A percentile compares a stretch with the other conserved stretches of the same genome.
Evolutionary conservation across 139 green algal genomes (phyloP).

Genomic region (Pleodorina starrii): DNA sequence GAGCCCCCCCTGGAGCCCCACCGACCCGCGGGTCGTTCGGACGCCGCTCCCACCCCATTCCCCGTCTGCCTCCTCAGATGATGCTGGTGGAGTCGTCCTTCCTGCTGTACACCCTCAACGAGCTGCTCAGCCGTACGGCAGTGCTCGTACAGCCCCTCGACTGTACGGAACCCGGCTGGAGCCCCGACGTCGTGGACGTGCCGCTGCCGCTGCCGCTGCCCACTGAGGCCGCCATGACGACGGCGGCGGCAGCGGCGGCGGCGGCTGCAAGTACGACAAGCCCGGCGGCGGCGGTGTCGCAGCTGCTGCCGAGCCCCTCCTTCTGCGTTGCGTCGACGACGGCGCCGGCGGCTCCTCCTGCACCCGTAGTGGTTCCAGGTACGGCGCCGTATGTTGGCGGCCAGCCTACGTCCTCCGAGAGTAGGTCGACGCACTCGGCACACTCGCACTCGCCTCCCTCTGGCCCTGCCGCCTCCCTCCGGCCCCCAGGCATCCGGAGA

Average conservation of each 20-base stretch:
- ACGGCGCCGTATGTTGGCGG: background rate
- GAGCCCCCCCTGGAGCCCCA: too few species aligned
- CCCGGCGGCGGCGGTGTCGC: too few species aligned
- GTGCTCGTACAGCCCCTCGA: conserved; percentile 85
- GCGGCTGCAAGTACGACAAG: too few species aligned
- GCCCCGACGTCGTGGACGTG: conserved; percentile 65
- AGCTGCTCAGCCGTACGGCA: conserved; percentile 75
- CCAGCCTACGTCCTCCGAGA: background rate
- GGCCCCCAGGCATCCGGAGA: background rate
- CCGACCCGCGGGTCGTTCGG: too few species aligned
- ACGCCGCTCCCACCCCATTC: too few species aligned
- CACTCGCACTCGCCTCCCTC: background rate
- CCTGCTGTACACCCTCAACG: conserved; percentile 84
- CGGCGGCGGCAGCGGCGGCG: background rate
- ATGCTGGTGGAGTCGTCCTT: conserved; percentile 67
- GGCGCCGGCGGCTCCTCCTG: too few species aligned
- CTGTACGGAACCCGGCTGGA: background rate
- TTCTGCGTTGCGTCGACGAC: background rate
- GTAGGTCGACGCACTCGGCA: too few species aligned
- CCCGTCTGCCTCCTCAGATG: background rate
- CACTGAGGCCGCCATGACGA: too few species aligned
- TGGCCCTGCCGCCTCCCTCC: background rate
- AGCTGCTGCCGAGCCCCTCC: too few species aligned
- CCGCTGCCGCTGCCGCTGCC: conserved; percentile 65
- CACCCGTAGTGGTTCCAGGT: background rate